Evolutionary conservation across 2,329 filamentous ascomycete species (phyloP), one percentile per base, ranked within the genome.

Genomic region (Stylonectria norvegica): DNA sequence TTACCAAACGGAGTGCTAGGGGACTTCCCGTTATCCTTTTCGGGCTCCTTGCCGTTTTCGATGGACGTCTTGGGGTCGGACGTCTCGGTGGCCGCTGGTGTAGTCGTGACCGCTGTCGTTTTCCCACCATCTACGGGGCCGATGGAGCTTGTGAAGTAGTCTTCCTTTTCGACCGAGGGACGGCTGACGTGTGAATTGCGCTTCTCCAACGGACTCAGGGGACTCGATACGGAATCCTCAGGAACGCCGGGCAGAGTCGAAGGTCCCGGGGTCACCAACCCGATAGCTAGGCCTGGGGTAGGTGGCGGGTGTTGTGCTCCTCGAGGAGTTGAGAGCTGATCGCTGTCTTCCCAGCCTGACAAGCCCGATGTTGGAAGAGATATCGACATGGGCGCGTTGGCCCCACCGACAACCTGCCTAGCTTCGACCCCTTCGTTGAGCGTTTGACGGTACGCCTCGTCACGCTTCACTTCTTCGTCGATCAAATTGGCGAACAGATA

Each of bases 401-500:
- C 60, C 32, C 78, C 73, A 28, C 71, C 73, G n/a, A 73, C 63
- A 22, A 70, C 70, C 37, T 75, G 71, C 20, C 76, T 73, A 54
- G 81, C 80, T 46, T 82, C 79, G 4, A 78, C 71, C 12, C 67
- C 72, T 22, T 80, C 76, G 36, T 89, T 78, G 6, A 95, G 68
- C 32, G 78, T 76, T 31, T 79, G 72, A n/a, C 91, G 79, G 59
- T 86, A 81, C 1, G 67, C 70, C 56, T 86, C 81, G 57, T 98
- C 93, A 37, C 88, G 80, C 49, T 78, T 82, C 52, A 95, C 86
- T 62, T 97, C 88, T 62, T 96, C 90, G 45, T 95, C 86, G 38
- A 98, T 85, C 29, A 97, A 72, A 40, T 86, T 85, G 8, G 85
- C 82, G 67, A 98, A 98, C 0, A 98, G 75, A 63, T 96, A 95